Conservation (phyloP, 352 stramenopile species). For the Pythium grandisporangium region DNA sequence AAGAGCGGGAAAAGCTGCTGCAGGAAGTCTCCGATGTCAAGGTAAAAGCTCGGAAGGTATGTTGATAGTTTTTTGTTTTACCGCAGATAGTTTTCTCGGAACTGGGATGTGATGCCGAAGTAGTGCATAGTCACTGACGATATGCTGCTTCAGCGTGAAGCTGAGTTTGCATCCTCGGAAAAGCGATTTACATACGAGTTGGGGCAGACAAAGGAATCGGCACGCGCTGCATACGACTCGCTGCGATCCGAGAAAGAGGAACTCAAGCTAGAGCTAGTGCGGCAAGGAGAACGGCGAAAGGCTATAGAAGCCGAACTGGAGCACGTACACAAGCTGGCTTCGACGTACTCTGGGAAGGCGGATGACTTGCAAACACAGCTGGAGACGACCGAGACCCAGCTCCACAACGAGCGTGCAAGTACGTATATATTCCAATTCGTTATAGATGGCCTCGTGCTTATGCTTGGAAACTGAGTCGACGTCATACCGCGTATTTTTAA, state of each 20-base stretch:
- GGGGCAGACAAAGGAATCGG: conserved; percentile 54
- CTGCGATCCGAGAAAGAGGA: conserved; percentile 48
- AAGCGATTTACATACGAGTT: conserved; percentile 71
- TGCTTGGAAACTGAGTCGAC: too few species aligned
- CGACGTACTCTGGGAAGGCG: conserved; percentile 39
- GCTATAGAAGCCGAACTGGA: conserved; percentile 31
- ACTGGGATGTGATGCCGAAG: too few species aligned
- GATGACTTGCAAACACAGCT: conserved; percentile 43
- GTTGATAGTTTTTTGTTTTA: neutral
- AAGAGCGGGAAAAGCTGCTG: conserved; percentile 43
- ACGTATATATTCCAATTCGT: too few species aligned
- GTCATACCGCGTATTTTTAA: too few species aligned
- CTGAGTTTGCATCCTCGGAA: conserved; percentile 31
- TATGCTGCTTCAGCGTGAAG: conserved; percentile 19
- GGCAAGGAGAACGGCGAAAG: conserved; percentile 32
- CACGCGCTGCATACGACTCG: conserved; percentile 50
- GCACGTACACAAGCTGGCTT: conserved; percentile 36
- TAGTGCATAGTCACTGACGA: too few species aligned
- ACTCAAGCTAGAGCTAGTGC: conserved; percentile 44
- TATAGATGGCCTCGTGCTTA: neutral
- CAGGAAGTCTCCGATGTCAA: conserved; percentile 58
- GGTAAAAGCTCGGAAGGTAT: conserved; percentile 36
- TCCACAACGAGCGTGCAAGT: too few species aligned
- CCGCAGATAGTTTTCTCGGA: conserved; percentile 5
- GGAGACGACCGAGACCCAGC: too few species aligned